phyloP scores from a whole-genome alignment of 768 basidiomycete genomes.

The Stropharia rugosoannulata region DNA sequence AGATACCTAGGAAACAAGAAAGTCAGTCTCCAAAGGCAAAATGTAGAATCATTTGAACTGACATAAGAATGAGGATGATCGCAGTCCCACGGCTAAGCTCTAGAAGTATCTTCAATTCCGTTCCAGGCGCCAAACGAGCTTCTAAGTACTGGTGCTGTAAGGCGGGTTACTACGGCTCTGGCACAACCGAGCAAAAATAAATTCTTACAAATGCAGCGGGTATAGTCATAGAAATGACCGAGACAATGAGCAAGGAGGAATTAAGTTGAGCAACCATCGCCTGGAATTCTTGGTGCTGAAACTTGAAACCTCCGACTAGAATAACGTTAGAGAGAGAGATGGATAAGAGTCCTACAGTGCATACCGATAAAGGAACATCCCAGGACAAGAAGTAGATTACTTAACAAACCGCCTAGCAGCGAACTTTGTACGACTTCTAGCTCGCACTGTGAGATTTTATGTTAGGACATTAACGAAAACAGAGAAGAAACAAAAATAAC shows the following conservation, averaged over 20 bases:
- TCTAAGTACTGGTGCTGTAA: slow-evolving; percentile 35
- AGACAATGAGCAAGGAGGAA: slow-evolving; percentile 64
- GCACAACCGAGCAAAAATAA: slow-evolving; percentile 8
- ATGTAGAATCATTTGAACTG: slow-evolving; percentile 4
- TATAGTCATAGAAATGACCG: slow-evolving; percentile 67
- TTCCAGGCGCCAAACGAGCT: slow-evolving; percentile 29
- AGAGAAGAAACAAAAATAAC: slow-evolving; percentile 18
- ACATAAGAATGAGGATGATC: slow-evolving; percentile 46
- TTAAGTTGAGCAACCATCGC: slow-evolving; percentile 63
- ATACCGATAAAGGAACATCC: slow-evolving; percentile 77
- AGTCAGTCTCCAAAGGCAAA: background rate
- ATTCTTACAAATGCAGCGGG: slow-evolving; percentile 57
- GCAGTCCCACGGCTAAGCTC: slow-evolving; percentile 48
- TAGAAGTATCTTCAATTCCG: slow-evolving; percentile 39
- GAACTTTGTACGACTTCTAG: slow-evolving; percentile 53
- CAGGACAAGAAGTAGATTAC: slow-evolving; percentile 83
- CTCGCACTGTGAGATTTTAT: slow-evolving; percentile 37
- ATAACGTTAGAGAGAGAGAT: background rate
- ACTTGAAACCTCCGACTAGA: slow-evolving; percentile 46
- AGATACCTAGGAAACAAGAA: slow-evolving; percentile 10
- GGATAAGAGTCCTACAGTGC: slow-evolving; percentile 27
- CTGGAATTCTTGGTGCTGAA: slow-evolving; percentile 51
- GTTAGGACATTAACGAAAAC: background rate
- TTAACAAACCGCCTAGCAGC: slow-evolving; percentile 49
- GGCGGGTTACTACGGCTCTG: slow-evolving; percentile 6